Conservation (phyloP, 306 rosid genomes). For the Begonia peltatifolia region DNA sequence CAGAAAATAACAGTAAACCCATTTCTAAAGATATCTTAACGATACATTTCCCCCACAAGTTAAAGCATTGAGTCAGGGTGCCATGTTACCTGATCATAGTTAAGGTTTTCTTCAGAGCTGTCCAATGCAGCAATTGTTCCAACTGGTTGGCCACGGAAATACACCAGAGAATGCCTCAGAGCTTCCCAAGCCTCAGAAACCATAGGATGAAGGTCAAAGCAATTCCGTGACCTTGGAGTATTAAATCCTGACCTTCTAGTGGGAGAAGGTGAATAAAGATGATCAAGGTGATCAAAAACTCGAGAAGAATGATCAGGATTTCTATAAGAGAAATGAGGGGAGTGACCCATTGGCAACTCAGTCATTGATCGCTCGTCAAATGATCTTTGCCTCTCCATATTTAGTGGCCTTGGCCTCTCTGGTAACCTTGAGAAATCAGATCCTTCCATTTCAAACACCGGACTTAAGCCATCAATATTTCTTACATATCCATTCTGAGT, state of each 20-base stretch:
- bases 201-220: too few relatives aligned
- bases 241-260: slow-evolving; percentile 23
- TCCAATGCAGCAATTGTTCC: too few relatives aligned
- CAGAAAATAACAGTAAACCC: not conserved
- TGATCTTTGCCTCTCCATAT: slow-evolving; percentile 63
- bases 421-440: slow-evolving; percentile 37
- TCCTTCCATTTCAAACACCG: slow-evolving; percentile 31
- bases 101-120: too few relatives aligned
- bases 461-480: slow-evolving; percentile 11
- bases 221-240: slow-evolving; percentile 34
- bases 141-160: too few relatives aligned
- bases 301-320: slow-evolving; percentile 27
- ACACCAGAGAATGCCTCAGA: too few relatives aligned
- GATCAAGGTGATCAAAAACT: slow-evolving; percentile 22
- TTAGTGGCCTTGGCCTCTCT: slow-evolving; percentile 48
- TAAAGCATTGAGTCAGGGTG: not conserved
- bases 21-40: too few relatives aligned
- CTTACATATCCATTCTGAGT: slow-evolving; percentile 31
- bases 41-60: not conserved
- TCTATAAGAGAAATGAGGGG: slow-evolving; percentile 27
- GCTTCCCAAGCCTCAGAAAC: too few relatives aligned
- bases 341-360: slow-evolving; percentile 36
- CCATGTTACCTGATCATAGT: too few relatives aligned
- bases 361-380: slow-evolving; percentile 47
- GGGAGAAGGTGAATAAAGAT: slow-evolving; percentile 37